Evolutionary conservation across 2,329 filamentous ascomycete genomes (phyloP).

Genomic region (Epichloe sylvatica): DNA sequence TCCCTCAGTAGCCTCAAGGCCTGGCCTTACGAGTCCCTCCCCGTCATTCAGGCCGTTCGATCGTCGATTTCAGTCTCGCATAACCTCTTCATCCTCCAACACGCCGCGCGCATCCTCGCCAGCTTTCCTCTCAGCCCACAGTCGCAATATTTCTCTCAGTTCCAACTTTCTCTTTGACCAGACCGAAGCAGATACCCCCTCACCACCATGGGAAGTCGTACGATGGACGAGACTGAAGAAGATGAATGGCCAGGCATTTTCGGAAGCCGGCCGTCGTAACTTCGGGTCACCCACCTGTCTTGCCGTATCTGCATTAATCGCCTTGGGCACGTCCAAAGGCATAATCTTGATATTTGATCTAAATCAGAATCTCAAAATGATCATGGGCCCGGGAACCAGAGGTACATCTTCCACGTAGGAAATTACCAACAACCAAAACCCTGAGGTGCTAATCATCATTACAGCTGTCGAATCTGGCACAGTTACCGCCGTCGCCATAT

Average conservation of each 20-base stretch:
- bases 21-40: slow-evolving; percentile 53
- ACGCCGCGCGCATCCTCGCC: slow-evolving; percentile 63
- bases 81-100: slow-evolving; percentile 41
- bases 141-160: slow-evolving; percentile 64
- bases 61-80: slow-evolving; percentile 78
- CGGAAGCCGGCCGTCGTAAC: slow-evolving; percentile 79
- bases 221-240: slow-evolving; percentile 90
- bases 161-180: slow-evolving; percentile 52
- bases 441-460: slow-evolving; percentile 15
- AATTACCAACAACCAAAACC: slow-evolving; percentile 4
- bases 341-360: slow-evolving; percentile 95
- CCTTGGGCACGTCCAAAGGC: slow-evolving; percentile 85
- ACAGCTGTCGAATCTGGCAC: slow-evolving; percentile 79
- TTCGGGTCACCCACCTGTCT: slow-evolving; percentile 88
- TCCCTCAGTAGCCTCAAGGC: slow-evolving; percentile 52
- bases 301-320: slow-evolving; percentile 74
- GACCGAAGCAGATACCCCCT: slow-evolving; percentile 53
- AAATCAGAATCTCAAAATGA: slow-evolving; percentile 84
- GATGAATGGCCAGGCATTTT: slow-evolving; percentile 78
- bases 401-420: slow-evolving; percentile 31
- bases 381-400: slow-evolving; percentile 87
- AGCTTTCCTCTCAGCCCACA: slow-evolving; percentile 61
- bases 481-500: slow-evolving; percentile 76
- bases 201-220: slow-evolving; percentile 90
- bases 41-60: slow-evolving; percentile 89